Conservation (phyloP, 306 rosid species). For the Argentina anserina region DNA sequence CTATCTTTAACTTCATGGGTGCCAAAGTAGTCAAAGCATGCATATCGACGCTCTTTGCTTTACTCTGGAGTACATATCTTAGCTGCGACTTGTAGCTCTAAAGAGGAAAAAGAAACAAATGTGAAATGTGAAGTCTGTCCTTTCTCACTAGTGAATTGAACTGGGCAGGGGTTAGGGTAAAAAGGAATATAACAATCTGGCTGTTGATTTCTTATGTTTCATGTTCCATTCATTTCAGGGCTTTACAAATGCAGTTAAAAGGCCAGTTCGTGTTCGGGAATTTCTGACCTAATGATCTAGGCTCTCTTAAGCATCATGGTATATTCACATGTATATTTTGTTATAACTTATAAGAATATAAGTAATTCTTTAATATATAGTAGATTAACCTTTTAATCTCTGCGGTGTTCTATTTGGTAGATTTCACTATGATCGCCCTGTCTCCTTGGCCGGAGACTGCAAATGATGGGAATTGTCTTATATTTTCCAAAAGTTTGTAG, state of each 20-base stretch:
- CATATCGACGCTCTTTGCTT: background rate
- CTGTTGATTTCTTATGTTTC: background rate
- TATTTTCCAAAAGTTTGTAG: background rate
- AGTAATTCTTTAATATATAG: background rate
- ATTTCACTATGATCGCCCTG: background rate
- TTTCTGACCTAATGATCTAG: conserved; percentile 44
- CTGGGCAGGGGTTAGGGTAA: background rate
- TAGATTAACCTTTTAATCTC: background rate
- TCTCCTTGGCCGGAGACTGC: no score
- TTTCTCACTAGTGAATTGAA: background rate
- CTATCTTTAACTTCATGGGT: conserved; percentile 6
- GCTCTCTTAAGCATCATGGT: conserved; percentile 7
- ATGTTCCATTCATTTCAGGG: conserved; percentile 50
- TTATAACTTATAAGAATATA: no score
- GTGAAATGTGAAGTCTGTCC: no score
- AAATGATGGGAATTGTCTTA: no score
- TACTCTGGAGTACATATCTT: background rate
- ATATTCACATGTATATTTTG: background rate
- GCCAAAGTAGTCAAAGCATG: background rate
- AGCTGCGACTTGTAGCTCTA: background rate
- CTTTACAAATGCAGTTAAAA: conserved; percentile 84
- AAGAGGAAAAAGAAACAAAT: background rate
- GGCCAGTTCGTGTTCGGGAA: conserved; percentile 85
- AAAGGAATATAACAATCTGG: background rate
- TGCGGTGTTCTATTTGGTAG: background rate